phyloP scores from a whole-genome alignment of 345 rosid species.

The Gossypium australe region DNA sequence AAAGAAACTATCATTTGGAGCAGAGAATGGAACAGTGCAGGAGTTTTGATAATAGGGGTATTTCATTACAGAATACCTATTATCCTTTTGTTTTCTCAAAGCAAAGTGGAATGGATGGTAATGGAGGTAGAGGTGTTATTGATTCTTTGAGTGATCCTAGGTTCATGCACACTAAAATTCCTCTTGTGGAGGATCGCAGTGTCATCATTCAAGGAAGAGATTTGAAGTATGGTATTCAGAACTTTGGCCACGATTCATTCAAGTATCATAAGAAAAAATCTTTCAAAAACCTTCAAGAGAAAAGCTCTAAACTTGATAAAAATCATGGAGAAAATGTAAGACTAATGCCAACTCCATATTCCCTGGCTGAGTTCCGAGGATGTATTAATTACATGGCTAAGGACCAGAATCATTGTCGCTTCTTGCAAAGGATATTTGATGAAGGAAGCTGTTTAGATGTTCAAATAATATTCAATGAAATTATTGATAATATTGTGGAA shows the following conservation, averaged over 20 bases:
- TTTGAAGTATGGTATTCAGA: slow-evolving; percentile 9
- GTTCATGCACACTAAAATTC: slow-evolving; percentile 3
- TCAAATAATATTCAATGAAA: slow-evolving; percentile 29
- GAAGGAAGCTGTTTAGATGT: slow-evolving; percentile 38
- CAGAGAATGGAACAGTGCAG: slow-evolving; percentile 25
- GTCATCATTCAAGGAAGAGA: slow-evolving; percentile 32
- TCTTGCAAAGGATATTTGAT: slow-evolving; percentile 44
- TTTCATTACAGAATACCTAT: slow-evolving; percentile 10
- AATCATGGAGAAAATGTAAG: slow-evolving; percentile 19
- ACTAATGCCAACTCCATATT: slow-evolving; percentile 22
- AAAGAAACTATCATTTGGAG: slow-evolving; percentile 28
- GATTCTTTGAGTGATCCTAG: slow-evolving; percentile 17
- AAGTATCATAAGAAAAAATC: slow-evolving; percentile 23
- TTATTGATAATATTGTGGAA: slow-evolving; percentile 36
- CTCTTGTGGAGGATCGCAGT: slow-evolving; percentile 22
- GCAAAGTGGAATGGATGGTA: slow-evolving; percentile 19
- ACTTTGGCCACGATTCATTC: slow-evolving; percentile 14
- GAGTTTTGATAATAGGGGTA: slow-evolving; percentile 11
- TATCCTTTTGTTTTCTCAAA: slow-evolving; percentile 17
- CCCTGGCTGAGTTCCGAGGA: slow-evolving; percentile 37
- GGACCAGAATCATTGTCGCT: slow-evolving; percentile 51
- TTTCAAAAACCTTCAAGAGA: slow-evolving; percentile 15
- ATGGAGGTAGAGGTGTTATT: slow-evolving; percentile 14
- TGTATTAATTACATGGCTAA: slow-evolving; percentile 42
- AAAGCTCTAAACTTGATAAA: slow-evolving; percentile 19